phyloP scores from a whole-genome alignment of 148 eudicot genomes.

The Suaeda aralocaspica region DNA sequence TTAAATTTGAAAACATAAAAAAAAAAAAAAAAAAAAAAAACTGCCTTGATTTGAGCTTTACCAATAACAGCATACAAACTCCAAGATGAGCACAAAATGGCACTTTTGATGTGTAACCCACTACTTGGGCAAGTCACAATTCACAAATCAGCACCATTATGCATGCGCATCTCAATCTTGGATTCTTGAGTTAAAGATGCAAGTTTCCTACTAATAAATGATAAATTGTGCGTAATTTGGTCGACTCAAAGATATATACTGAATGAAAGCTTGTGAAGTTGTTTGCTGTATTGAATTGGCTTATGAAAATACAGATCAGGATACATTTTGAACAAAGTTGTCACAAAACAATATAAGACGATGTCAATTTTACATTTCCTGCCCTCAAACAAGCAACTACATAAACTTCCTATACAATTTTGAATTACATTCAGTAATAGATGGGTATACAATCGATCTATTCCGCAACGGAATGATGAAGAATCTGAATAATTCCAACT shows the following conservation, averaged over 20 bases:
- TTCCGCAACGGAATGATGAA: not conserved
- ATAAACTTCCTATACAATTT: no score
- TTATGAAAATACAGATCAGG: no score
- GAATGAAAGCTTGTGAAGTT: no score
- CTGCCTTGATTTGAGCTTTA: slow-evolving; percentile 20
- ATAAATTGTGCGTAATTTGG: no score
- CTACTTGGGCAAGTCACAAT: slow-evolving; percentile 12
- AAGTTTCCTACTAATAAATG: not conserved
- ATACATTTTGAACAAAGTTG: no score
- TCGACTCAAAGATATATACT: no score
- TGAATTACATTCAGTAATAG: not conserved
- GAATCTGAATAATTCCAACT: slow-evolving; percentile 7
- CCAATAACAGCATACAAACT: not conserved
- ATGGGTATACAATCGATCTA: not conserved
- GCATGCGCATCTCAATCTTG: slow-evolving; percentile 5
- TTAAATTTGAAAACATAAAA: slow-evolving; percentile 9
- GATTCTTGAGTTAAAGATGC: not conserved
- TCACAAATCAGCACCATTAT: slow-evolving; percentile 4
- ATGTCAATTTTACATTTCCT: no score
- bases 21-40: not conserved
- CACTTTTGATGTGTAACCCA: slow-evolving; percentile 31
- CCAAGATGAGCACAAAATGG: slow-evolving; percentile 14
- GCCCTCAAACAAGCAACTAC: no score
- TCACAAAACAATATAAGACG: no score
- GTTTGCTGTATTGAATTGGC: no score